Percentiles rank a stretch among this genome's conserved stretches.
Conservation (phyloP, 75 land plant genomes). For the Azolla pinnata region DNA sequence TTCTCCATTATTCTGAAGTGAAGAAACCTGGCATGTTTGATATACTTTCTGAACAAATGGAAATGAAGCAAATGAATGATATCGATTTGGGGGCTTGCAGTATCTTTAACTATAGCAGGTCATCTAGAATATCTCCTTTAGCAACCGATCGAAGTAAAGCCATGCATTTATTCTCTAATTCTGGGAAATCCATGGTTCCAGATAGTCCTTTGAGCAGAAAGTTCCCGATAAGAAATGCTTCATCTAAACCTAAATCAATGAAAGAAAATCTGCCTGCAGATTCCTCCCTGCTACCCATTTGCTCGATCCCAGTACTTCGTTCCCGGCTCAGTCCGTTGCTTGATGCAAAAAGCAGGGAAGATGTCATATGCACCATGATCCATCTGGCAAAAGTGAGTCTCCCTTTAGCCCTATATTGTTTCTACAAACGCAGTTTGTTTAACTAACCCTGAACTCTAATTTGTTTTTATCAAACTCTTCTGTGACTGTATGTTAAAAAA, state of each 20-base stretch:
- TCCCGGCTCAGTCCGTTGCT: slow-evolving; percentile 44
- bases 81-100: neutral
- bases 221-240: neutral
- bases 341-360: slow-evolving; percentile 30
- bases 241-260: slow-evolving; percentile 2
- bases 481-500: neutral
- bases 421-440: neutral
- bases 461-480: neutral
- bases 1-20: too few relatives aligned
- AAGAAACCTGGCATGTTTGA: too few relatives aligned
- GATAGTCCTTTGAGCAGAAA: neutral
- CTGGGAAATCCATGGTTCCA: neutral
- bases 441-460: neutral
- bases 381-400: slow-evolving; percentile 52
- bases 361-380: slow-evolving; percentile 48
- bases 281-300: slow-evolving; percentile 40
- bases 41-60: too few relatives aligned
- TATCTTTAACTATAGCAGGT: neutral
- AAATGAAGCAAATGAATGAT: too few relatives aligned
- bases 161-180: neutral
- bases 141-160: too few relatives aligned
- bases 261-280: slow-evolving; percentile 16
- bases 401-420: too few relatives aligned
- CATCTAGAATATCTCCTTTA: slow-evolving; percentile 8
- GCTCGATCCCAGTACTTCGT: slow-evolving; percentile 50